A percentile compares a stretch with the other conserved stretches of the same genome.
These are phyloP conservation scores for Hylodesmum podocarpum DNA, from an alignment of 306 rosid species.

Conservation along the genomic window DNA sequence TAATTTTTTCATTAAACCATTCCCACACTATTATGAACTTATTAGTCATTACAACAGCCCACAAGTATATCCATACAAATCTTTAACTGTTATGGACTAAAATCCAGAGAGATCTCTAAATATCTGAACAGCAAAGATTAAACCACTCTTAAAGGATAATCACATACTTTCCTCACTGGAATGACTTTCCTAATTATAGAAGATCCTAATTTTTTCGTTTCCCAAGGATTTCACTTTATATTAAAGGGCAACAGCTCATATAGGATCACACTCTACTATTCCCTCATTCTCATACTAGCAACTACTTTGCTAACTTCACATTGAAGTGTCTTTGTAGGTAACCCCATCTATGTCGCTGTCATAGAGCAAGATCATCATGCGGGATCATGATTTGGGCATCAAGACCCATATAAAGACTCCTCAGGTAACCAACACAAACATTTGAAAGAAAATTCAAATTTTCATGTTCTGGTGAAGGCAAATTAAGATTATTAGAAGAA, in stretches of 20 bases:
- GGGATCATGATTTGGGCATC: background rate
- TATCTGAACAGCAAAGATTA: background rate
- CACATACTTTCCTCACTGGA: background rate
- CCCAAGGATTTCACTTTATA: background rate
- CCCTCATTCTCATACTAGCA: background rate
- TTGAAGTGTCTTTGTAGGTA: background rate
- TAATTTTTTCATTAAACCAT: background rate
- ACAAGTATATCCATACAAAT: background rate
- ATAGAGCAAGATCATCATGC: background rate
- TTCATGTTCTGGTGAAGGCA: background rate
- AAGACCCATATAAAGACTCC: background rate
- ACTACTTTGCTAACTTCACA: background rate
- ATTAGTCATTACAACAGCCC: background rate
- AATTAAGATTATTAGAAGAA: slow-evolving; percentile 6
- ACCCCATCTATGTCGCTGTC: background rate
- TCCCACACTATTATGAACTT: background rate
- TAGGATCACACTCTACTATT: background rate
- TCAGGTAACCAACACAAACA: background rate
- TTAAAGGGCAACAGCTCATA: background rate
- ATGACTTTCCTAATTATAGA: background rate
- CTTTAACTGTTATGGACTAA: background rate
- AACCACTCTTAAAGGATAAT: background rate
- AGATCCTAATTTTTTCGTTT: background rate
- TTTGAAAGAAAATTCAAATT: slow-evolving; percentile 22
- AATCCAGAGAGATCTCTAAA: background rate